phyloP scores from a whole-genome alignment of 202 grass and related monocot species.

The Panicum virgatum region DNA sequence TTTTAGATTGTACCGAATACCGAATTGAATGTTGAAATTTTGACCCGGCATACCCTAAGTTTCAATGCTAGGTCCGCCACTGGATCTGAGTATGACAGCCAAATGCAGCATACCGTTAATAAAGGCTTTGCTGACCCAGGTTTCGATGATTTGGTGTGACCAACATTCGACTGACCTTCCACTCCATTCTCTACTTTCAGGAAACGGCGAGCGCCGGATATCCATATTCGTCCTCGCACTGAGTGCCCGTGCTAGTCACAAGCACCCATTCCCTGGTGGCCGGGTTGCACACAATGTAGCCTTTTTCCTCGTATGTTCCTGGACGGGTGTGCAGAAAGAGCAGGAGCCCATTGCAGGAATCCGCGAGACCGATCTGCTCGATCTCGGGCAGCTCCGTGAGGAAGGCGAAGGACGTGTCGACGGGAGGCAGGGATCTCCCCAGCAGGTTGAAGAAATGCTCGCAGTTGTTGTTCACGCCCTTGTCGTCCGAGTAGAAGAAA shows the following conservation, averaged over 20 bases:
- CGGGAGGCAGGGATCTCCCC: not conserved
- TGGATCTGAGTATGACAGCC: no score
- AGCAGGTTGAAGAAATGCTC: not conserved
- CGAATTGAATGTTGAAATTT: no score
- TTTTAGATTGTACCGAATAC: no score
- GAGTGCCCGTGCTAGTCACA: not conserved
- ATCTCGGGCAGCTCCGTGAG: not conserved
- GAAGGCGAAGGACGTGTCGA: not conserved
- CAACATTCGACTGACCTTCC: not conserved
- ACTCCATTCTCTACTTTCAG: not conserved
- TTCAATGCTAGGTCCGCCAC: no score
- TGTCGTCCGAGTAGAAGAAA: not conserved
- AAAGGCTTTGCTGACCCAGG: no score
- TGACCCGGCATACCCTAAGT: no score
- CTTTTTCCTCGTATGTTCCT: no score
- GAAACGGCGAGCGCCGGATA: no score
- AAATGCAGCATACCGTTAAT: no score
- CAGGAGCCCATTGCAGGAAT: not conserved
- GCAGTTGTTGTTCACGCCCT: no score
- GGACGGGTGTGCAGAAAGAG: not conserved
- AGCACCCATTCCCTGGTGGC: not conserved
- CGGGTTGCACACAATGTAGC: not conserved
- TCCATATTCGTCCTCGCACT: no score
- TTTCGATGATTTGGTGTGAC: not conserved
- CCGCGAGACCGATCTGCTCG: not conserved